Conservation (phyloP, 306 rosid species). For the Cicer chorassanicum region DNA sequence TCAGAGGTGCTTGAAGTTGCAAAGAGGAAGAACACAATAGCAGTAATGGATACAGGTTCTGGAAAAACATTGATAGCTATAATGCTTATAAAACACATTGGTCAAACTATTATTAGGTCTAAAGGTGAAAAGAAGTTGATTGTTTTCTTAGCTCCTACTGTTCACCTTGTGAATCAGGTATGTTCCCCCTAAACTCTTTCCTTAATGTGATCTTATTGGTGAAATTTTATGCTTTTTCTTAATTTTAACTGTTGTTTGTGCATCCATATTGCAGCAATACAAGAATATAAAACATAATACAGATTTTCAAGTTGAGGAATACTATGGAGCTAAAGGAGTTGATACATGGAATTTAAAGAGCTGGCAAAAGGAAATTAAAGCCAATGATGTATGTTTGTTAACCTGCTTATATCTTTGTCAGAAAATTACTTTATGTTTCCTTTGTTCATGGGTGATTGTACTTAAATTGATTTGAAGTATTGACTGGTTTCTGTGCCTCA, state of each 20-base stretch:
- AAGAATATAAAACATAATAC: slow-evolving; percentile 57
- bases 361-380: slow-evolving; percentile 74
- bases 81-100: slow-evolving; percentile 70
- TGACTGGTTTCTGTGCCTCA: background rate
- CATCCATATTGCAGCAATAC: slow-evolving; percentile 78
- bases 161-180: slow-evolving; percentile 89
- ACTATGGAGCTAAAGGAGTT: slow-evolving; percentile 82
- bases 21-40: slow-evolving; percentile 70
- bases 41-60: slow-evolving; percentile 83
- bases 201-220: background rate
- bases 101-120: slow-evolving; percentile 55
- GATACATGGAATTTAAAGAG: slow-evolving; percentile 67
- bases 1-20: slow-evolving; percentile 70
- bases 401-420: slow-evolving; percentile 12
- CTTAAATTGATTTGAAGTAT: background rate
- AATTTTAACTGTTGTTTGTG: slow-evolving; percentile 42
- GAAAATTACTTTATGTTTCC: background rate
- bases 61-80: slow-evolving; percentile 85
- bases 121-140: slow-evolving; percentile 52
- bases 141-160: slow-evolving; percentile 87
- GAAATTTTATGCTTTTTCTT: slow-evolving; percentile 4
- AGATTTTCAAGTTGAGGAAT: slow-evolving; percentile 68
- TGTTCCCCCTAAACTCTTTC: background rate
- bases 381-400: slow-evolving; percentile 64
- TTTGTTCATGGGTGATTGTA: slow-evolving; percentile 24